These are phyloP conservation scores for Mantamonas sphyraenae DNA, from an alignment of 78 protist genomes.

Conservation along the genomic window DNA sequence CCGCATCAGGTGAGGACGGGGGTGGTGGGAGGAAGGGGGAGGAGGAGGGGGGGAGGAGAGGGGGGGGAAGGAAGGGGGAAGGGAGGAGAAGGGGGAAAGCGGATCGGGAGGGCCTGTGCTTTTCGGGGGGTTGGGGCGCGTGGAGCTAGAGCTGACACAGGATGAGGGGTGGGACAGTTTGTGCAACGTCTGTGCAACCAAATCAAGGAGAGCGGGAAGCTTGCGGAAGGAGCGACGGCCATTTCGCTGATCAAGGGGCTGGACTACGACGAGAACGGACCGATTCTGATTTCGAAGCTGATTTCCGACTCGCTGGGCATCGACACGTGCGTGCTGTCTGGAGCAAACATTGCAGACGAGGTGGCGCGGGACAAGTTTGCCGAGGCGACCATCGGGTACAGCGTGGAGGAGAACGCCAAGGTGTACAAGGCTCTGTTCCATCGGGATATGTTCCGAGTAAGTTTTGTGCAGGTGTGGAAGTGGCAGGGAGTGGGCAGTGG, in stretches of 20 bases:
- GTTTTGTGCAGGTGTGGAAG: too few relatives aligned
- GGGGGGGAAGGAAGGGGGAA: too few relatives aligned
- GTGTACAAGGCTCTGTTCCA: constrained; percentile 25
- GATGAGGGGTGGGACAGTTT: neutral
- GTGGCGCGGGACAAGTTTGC: constrained; percentile 45
- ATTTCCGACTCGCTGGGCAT: constrained; percentile 25
- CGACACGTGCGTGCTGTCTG: constrained; percentile 34
- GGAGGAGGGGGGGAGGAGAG: too few relatives aligned
- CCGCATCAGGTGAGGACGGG: constrained; percentile 32
- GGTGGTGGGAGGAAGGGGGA: neutral
- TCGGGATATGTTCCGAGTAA: constrained; percentile 33
- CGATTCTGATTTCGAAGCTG: constrained; percentile 33
- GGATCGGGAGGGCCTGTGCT: neutral
- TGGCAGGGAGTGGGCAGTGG: neutral
- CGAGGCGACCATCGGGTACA: constrained; percentile 55
- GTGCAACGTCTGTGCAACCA: constrained; percentile 6
- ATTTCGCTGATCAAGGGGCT: constrained; percentile 57
- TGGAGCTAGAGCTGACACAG: neutral
- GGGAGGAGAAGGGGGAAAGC: too few relatives aligned
- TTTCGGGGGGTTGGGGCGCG: neutral
- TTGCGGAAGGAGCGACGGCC: constrained; percentile 22
- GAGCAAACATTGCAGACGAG: constrained; percentile 69
- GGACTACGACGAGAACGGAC: constrained; percentile 19
- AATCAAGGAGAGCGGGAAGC: constrained; percentile 14
- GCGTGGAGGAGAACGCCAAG: constrained; percentile 1